phyloP scores from a whole-genome alignment of 106 monocot species.

The Dendrobium huoshanense region DNA sequence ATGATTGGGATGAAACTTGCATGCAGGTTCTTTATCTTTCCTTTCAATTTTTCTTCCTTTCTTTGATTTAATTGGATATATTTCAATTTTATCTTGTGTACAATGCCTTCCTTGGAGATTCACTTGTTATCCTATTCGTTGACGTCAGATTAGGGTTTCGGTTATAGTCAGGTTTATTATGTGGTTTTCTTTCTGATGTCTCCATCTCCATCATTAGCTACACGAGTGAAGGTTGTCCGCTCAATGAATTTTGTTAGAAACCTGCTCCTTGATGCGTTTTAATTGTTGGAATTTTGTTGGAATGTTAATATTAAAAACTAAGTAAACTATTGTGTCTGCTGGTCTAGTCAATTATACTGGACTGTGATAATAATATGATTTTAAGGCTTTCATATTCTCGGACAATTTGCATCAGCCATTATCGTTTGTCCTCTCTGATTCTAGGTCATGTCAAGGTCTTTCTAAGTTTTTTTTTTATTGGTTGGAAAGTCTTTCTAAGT shows the following conservation, averaged over 20 bases:
- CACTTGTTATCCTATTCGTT: neutral
- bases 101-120: neutral
- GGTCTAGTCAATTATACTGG: neutral
- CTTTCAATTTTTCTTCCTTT: neutral
- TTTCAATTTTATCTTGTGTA: neutral
- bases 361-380: neutral
- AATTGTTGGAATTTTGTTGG: neutral
- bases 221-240: neutral
- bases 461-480: too few species aligned
- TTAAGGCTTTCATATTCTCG: too few species aligned
- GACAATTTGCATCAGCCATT: too few species aligned
- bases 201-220: neutral
- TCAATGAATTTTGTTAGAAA: neutral
- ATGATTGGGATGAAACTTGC: constrained; percentile 99
- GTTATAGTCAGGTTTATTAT: neutral
- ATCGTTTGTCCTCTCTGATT: too few species aligned
- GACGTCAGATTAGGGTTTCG: neutral
- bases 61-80: neutral
- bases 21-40: constrained; percentile 59
- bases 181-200: neutral
- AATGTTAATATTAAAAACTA: neutral
- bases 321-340: neutral
- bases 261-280: neutral
- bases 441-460: too few species aligned
- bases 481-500: too few species aligned